Evolutionary conservation across 108 stramenopile species (phyloP).

Genomic region (Cyclostephanos tholiformis): DNA sequence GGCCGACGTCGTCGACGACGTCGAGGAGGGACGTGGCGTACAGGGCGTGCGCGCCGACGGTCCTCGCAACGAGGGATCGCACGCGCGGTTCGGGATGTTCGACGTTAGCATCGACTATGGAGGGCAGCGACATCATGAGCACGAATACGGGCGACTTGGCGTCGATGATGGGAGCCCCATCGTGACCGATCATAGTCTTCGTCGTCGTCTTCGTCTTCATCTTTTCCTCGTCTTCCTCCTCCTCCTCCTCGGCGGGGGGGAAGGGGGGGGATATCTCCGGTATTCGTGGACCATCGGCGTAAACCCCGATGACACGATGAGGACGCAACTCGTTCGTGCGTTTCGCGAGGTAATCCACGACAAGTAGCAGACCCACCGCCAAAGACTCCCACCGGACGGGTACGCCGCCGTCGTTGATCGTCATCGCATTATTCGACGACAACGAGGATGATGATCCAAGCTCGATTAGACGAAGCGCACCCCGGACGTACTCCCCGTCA

Average conservation of each 20-base stretch:
- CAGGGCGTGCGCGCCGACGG: slow-evolving; percentile 69
- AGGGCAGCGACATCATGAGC: slow-evolving; percentile 53
- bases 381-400: slow-evolving; percentile 77
- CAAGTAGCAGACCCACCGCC: slow-evolving; percentile 76
- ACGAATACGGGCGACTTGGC: slow-evolving; percentile 32
- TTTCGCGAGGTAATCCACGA: slow-evolving; percentile 56
- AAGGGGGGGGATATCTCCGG: slow-evolving; percentile 40
- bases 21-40: slow-evolving; percentile 51
- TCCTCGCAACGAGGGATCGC: slow-evolving; percentile 79
- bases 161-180: no score
- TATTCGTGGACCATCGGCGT: slow-evolving; percentile 86
- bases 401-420: not conserved
- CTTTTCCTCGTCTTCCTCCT: not conserved
- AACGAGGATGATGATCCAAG: slow-evolving; percentile 2
- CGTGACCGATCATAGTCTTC: no score
- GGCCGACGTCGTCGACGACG: slow-evolving; percentile 3
- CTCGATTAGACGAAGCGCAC: slow-evolving; percentile 24
- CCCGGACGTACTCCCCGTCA: slow-evolving; percentile 26
- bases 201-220: slow-evolving; percentile 9
- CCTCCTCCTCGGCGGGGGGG: not conserved
- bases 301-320: slow-evolving; percentile 43
- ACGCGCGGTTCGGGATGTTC: slow-evolving; percentile 85
- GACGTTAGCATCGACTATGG: slow-evolving; percentile 57
- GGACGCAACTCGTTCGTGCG: slow-evolving; percentile 29
- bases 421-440: not conserved